Conservation (phyloP, 106 monocot genomes). For the Xerophyta viscosa region DNA sequence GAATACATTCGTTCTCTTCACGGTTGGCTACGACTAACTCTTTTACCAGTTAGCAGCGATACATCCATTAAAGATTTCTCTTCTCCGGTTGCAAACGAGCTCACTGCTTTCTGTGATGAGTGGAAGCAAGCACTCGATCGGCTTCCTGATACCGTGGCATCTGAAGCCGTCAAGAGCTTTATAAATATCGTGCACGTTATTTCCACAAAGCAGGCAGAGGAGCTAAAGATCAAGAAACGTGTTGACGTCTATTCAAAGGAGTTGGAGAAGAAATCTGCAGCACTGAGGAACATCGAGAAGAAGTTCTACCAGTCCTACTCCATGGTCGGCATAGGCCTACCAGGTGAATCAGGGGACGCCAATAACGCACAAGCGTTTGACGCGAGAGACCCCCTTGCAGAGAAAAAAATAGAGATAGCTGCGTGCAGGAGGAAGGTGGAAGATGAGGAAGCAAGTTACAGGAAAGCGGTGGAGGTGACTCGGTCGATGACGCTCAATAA, state of each 20-base stretch:
- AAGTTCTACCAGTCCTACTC: conserved; percentile 92
- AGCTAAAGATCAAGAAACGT: conserved; percentile 64
- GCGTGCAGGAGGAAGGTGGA: conserved; percentile 61
- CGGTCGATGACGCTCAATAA: conserved; percentile 74
- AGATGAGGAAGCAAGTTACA: conserved; percentile 54
- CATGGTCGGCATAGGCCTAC: conserved; percentile 47
- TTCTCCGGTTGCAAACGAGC: conserved; percentile 46
- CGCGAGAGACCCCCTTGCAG: conserved; percentile 53
- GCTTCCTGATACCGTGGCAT: conserved; percentile 82
- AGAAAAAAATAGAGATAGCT: conserved; percentile 59
- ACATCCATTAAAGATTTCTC: conserved; percentile 36
- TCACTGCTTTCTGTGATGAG: conserved; percentile 79
- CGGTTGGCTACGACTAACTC: conserved; percentile 78
- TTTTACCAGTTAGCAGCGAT: conserved; percentile 33
- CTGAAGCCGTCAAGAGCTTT: conserved; percentile 86
- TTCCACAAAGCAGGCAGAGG: conserved; percentile 68
- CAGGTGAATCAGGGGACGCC: conserved; percentile 22
- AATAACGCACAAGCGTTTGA: conserved; percentile 41
- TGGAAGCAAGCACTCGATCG: conserved; percentile 90
- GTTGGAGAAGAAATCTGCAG: conserved; percentile 71
- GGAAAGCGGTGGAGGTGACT: conserved; percentile 58
- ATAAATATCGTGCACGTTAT: conserved; percentile 69
- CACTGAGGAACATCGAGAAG: conserved; percentile 68
- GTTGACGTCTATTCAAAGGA: conserved; percentile 62
- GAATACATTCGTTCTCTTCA: conserved; percentile 63